Conservation (phyloP, 352 stramenopile species). For the Pythium grandisporangium region DNA sequence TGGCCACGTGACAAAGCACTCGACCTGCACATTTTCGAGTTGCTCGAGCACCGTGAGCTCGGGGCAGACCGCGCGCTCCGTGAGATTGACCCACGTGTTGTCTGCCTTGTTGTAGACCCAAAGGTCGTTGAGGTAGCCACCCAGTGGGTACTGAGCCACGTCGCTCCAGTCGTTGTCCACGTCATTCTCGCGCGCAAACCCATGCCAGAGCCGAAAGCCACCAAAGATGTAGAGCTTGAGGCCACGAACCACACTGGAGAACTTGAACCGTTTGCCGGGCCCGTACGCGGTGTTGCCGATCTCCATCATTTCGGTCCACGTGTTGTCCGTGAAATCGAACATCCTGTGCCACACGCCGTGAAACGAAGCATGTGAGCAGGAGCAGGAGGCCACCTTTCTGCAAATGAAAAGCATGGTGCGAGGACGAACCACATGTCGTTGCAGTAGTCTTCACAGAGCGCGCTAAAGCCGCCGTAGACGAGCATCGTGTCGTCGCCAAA, state of each 20-base stretch:
- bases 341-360: too few relatives aligned
- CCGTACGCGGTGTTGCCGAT: conserved; percentile 38
- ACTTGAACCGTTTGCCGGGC: conserved; percentile 90
- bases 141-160: conserved; percentile 63
- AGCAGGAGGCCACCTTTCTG: too few relatives aligned
- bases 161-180: conserved; percentile 80
- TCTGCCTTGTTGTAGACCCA: conserved; percentile 76
- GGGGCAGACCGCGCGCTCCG: conserved; percentile 55
- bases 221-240: conserved; percentile 83
- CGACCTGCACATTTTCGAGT: conserved; percentile 50
- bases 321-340: conserved; percentile 87
- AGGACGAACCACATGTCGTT: conserved; percentile 92
- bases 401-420: too few relatives aligned
- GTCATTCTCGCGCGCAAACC: conserved; percentile 89
- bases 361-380: background rate
- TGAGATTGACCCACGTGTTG: conserved; percentile 66
- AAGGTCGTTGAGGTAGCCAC: conserved; percentile 94
- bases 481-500: conserved; percentile 88
- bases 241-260: conserved; percentile 66
- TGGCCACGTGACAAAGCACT: conserved; percentile 87
- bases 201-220: conserved; percentile 93
- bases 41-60: conserved; percentile 40
- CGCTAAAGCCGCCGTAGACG: conserved; percentile 91
- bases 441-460: conserved; percentile 94
- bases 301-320: conserved; percentile 85